Base-by-base conservation (phyloP, 2,329 filamentous ascomycete genomes). In the Colletotrichum nymphaeae region DNA sequence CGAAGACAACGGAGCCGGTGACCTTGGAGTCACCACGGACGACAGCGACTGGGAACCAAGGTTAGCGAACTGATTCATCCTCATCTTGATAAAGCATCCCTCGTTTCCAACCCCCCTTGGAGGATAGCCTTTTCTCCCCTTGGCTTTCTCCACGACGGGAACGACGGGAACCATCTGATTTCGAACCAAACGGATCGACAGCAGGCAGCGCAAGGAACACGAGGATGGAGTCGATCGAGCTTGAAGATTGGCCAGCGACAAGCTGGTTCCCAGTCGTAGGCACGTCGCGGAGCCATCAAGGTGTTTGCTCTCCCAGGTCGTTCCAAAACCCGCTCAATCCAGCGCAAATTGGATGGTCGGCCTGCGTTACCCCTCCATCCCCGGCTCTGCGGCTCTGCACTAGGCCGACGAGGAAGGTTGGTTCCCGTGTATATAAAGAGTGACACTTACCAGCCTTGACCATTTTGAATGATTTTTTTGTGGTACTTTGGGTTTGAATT, bases 21-120 rank as follows among this genome's bases (percentile, higher is more conserved):
- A 99, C 88, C 89, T 95, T 97, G 86, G 95, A 95, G 91, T 98
- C 97, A 91, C 97, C 97, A 87, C 97, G 96, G 89, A 99, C 88
- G 85, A 98, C 95, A 88, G 94, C 94, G 88, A 98, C 97, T 98
- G 82, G 74, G 80, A 57, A 66, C 53, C 58, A 55, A 52, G 37
- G 63, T 64, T 53, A 73, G 57, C 72, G 16, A 63, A 70, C 59
- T 72, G 78, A 16, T 67, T 80, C 78, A 75, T 73, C 76, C 73
- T 73, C 70, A 55, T 67, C 53, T 24, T 24, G 28, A n/a, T 26
- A 56, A 46, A 53, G 22, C 52, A 22, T n/a, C 56, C 58, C 37
- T 32, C 37, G 32, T 19, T 46, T 32, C 49, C 56, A 11, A 52
- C 65, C 26, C 30, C 46, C 12, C 35, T 4, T 11, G 37, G 22